Conservation (phyloP, 257 asterid species). For the Hygrophila difformis region DNA sequence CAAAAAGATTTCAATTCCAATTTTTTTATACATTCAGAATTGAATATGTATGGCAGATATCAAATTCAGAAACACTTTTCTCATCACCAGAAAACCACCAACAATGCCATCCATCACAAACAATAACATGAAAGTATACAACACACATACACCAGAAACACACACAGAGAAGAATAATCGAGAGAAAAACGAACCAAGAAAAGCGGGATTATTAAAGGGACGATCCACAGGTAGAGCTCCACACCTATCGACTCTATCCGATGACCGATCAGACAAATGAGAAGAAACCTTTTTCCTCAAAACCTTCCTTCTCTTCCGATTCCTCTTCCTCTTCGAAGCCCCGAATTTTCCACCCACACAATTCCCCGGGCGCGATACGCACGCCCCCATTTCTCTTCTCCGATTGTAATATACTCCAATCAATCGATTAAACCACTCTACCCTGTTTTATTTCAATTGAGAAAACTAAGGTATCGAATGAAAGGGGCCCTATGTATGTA, state of each 20-base stretch:
- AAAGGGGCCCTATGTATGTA: background rate
- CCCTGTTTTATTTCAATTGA: too few species aligned
- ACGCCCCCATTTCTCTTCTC: slow-evolving; percentile 86
- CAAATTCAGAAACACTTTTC: too few species aligned
- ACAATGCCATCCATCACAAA: background rate
- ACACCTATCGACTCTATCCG: slow-evolving; percentile 42
- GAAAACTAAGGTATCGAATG: background rate
- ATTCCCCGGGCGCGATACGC: slow-evolving; percentile 64
- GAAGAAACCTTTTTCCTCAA: too few species aligned
- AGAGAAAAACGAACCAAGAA: slow-evolving; percentile 36
- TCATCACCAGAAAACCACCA: too few species aligned
- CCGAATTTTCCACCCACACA: slow-evolving; percentile 47
- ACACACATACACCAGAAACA: slow-evolving; percentile 1
- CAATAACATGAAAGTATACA: background rate
- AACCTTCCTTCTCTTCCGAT: slow-evolving; percentile 34
- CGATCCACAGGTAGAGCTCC: slow-evolving; percentile 46
- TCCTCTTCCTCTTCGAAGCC: slow-evolving; percentile 33
- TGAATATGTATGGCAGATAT: too few species aligned
- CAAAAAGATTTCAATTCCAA: too few species aligned
- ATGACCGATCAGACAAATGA: slow-evolving; percentile 49
- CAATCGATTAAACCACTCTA: background rate
- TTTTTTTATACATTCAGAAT: too few species aligned
- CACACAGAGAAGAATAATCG: background rate
- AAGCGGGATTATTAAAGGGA: slow-evolving; percentile 37
- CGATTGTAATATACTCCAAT: background rate